Evolutionary conservation across 2,329 filamentous ascomycete species (phyloP), one percentile per base, ranked within the genome.

Genomic region (Aspergillus brunneoviolaceus): DNA sequence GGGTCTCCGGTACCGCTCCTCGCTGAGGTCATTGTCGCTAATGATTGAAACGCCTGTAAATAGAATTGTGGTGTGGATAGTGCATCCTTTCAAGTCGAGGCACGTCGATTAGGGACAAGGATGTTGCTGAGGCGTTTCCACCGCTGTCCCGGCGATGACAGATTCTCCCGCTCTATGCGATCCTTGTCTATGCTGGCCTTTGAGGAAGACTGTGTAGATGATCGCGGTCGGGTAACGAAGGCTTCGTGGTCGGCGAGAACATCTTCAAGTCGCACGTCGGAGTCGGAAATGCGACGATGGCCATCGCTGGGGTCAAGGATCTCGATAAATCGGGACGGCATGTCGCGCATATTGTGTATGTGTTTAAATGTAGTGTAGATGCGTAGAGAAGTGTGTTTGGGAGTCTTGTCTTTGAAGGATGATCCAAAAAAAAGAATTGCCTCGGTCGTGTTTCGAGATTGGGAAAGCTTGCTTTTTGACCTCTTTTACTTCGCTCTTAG

Each of bases 241-340:
- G 75, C 73, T 67, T 78, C 72, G 55, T 76, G 72, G 52, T 74
- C 71, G 59, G 74, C 76, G 19, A 79, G 72, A 60, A 79, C 76
- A 53, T 79, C 77, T 60, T 79, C 77, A 2, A 79, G 74, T 7
- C 74, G 74, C 51, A 79, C 77, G 58, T 79, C 77, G 21, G 70
- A 74, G 57, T 76, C 70, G 49, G 76, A 77, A 33, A 75, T 72
- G 55, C 70, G 71, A 14, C 68, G 66, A 31, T 71, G 65, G 23
- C 66, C 66, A 49, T 73, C 69, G 59, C 76, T 71, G 49, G 73
- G 69, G 64, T 78, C 73, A 63, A 79, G 74, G 56, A 79, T 77
- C 64, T 79, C 77, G 60, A 78, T 72, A 63, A 79, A 79, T 62
- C 73, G 77, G 62, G 76, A 79, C 19, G 76, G 64, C 65, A 74